Evolutionary conservation across 805 yeast species (phyloP), one percentile per base, ranked within the genome.

Genomic region (Huiozyma naganishii): DNA sequence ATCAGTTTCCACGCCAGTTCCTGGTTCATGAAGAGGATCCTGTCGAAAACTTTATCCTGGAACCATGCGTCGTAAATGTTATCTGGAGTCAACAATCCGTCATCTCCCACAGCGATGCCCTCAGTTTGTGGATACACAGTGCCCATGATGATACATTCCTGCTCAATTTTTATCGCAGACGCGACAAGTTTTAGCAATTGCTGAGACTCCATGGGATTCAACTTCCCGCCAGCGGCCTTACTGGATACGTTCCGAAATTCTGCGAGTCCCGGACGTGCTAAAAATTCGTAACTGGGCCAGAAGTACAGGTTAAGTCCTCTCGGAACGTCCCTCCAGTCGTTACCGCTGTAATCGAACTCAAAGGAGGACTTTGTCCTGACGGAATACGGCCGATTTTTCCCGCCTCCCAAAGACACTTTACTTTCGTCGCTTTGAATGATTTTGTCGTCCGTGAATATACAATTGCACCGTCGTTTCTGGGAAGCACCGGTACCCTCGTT

Each of bases 271-370:
- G 59, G 52, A 1, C 40, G 30, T 11, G 48, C 43, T 8, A 52
- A 42, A 42, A 61, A 61, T 11, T 35, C 28, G 42, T 52, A 59
- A 7, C 41, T 39, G 7, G 53, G 48, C 3, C 61, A 52, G 39
- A 67, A 64, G 33, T 63, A 59, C 9, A 63, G 59, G 54, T 82
- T 82, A 1, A 66, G 66, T 3, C 77, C 84, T 41, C 87, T 64
- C 3, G 84, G 82, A 9, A 79, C 67, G 58, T 80, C 88, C 52
- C 87, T 64, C 85, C 88, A 80, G 61, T 82, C 88, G 32, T 75
- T 66, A 0, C 85, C 86, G 39, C 68, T 57, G 28, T 74, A 71
- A 55, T 79, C 85, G 56, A 76, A 73, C 40, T 74, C 77, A 34
- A 74, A 62, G 1, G 63, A 55, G 2, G 53, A 48, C 7, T 38